phyloP scores from a whole-genome alignment of 805 yeast species.

The Wickerhamiella siamensis region DNA sequence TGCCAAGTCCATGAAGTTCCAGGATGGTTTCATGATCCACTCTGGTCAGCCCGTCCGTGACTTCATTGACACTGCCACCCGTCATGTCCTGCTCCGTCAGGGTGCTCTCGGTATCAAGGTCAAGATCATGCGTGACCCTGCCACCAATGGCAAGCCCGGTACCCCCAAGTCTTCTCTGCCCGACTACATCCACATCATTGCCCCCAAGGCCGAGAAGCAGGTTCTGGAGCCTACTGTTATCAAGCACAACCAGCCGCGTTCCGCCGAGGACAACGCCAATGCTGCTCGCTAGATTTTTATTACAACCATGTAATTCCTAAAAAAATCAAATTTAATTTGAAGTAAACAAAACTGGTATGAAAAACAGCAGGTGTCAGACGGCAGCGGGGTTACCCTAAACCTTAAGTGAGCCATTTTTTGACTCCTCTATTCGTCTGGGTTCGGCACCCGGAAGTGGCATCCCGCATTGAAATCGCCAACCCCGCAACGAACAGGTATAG shows the following conservation, averaged over 20 bases:
- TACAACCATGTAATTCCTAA: too few relatives aligned
- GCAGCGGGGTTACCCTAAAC: too few relatives aligned
- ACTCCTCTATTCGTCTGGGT: too few relatives aligned
- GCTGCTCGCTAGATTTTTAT: constrained; percentile 4
- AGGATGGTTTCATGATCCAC: constrained; percentile 99
- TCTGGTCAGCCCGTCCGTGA: constrained; percentile 99
- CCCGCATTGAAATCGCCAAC: too few relatives aligned
- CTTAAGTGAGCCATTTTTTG: too few relatives aligned
- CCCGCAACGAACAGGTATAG: too few relatives aligned
- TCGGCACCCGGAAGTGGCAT: too few relatives aligned
- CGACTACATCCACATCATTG: constrained; percentile 82
- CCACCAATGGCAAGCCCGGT: constrained; percentile 26
- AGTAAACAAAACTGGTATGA: too few relatives aligned
- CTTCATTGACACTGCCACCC: constrained; percentile 96
- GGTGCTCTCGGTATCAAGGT: constrained; percentile 99
- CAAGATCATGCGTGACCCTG: constrained; percentile 99
- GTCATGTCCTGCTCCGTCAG: constrained; percentile 99
- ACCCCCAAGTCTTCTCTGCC: constrained; percentile 51
- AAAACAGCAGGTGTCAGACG: too few relatives aligned
- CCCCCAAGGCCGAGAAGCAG: constrained; percentile 76
- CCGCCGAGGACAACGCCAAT: constrained; percentile 8
- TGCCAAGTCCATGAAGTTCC: constrained; percentile 99
- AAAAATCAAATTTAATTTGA: too few relatives aligned
- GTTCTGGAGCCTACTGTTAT: constrained; percentile 59
- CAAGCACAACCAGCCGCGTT: constrained; percentile 35